These are phyloP conservation scores for Sarocladium kiliense DNA, from an alignment of 2,329 filamentous ascomycete species.

Conservation along the genomic window DNA sequence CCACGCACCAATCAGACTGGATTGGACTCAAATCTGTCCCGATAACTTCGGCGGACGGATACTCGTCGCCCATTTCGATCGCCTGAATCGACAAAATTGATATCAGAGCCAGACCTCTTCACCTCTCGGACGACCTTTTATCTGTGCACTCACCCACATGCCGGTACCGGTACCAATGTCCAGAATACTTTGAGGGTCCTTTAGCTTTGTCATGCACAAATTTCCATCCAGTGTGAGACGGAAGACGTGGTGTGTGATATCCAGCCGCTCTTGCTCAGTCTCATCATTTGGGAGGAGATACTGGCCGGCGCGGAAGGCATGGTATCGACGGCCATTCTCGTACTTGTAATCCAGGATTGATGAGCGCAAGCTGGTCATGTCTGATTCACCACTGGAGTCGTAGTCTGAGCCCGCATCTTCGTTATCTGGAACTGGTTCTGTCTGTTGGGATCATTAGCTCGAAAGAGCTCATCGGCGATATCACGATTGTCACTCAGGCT, in stretches of 20 bases:
- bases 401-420: background rate
- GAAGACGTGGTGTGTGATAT: constrained; percentile 32
- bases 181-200: constrained; percentile 30
- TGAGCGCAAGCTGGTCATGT: background rate
- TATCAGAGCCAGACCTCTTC: background rate
- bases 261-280: constrained; percentile 30
- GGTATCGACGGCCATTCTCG: constrained; percentile 36
- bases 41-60: constrained; percentile 28
- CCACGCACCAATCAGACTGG: constrained; percentile 31
- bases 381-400: background rate
- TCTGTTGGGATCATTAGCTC: background rate
- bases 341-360: constrained; percentile 25
- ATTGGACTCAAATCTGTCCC: constrained; percentile 38
- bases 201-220: constrained; percentile 26
- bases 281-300: constrained; percentile 35
- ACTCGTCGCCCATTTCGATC: constrained; percentile 34
- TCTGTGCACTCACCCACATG: background rate
- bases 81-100: constrained; percentile 33
- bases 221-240: constrained; percentile 25
- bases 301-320: constrained; percentile 29
- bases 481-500: background rate
- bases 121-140: background rate
- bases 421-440: background rate
- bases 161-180: constrained; percentile 41
- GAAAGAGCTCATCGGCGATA: too few relatives aligned